Evolutionary conservation across 169 alveolate species (phyloP).

Genomic region (Babesia ovis): DNA sequence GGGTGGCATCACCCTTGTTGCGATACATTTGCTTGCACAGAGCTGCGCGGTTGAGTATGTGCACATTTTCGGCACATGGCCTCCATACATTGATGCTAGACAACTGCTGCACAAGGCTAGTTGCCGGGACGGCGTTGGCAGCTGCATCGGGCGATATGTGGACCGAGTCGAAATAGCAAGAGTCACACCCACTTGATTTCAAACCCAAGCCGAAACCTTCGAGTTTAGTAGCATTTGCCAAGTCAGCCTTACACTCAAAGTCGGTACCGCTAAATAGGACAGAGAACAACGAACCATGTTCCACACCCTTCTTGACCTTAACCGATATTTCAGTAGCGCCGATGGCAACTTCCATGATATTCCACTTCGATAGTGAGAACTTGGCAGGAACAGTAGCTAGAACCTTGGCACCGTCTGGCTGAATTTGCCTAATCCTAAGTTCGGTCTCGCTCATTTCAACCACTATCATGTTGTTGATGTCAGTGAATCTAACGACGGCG

Average conservation of each 20-base stretch:
- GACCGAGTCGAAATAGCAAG: constrained; percentile 55
- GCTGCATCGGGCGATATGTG: constrained; percentile 36
- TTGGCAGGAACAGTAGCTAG: constrained; percentile 50
- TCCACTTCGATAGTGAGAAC: constrained; percentile 53
- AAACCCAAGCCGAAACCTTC: constrained; percentile 45
- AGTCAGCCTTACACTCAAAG: constrained; percentile 29
- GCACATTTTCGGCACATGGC: constrained; percentile 72
- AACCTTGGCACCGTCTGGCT: constrained; percentile 52
- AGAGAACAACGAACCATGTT: constrained; percentile 47
- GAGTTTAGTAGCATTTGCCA: constrained; percentile 2
- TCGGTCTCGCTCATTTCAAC: constrained; percentile 63
- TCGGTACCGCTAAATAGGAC: constrained; percentile 35
- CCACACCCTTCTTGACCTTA: constrained; percentile 66
- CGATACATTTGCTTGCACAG: constrained; percentile 71
- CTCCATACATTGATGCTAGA: constrained; percentile 69
- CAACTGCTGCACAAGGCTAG: constrained; percentile 38
- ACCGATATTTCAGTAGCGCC: constrained; percentile 37
- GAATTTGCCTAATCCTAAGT: constrained; percentile 53
- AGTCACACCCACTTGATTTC: constrained; percentile 57
- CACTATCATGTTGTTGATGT: constrained; percentile 63
- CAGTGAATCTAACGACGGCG: constrained; percentile 48
- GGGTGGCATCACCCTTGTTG: constrained; percentile 55
- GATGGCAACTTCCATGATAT: constrained; percentile 68
- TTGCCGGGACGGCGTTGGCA: constrained; percentile 11
- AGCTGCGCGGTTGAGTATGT: constrained; percentile 64